These are phyloP conservation scores for Fusarium cyanostomum DNA, from an alignment of 2,329 filamentous ascomycete species.

Conservation along the genomic window DNA sequence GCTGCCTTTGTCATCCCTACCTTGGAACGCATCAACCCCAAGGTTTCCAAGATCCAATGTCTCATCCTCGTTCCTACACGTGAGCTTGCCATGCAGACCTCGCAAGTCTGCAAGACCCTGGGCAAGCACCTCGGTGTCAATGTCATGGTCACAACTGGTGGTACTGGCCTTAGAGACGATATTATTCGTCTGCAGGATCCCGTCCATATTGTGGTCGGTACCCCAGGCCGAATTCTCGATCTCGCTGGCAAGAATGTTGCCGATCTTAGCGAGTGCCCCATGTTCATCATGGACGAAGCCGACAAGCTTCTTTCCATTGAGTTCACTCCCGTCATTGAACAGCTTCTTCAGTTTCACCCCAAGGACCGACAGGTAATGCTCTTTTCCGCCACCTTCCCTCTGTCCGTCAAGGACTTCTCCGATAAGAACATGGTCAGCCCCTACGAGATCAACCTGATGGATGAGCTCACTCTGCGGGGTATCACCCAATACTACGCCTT, in stretches of 20 bases:
- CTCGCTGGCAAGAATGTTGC: constrained; percentile 96
- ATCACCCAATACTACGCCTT: constrained; percentile 99
- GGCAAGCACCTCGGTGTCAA: constrained; percentile 98
- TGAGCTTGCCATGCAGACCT: constrained; percentile 97
- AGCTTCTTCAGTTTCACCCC: constrained; percentile 92
- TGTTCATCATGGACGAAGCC: constrained; percentile 99
- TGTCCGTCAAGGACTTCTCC: constrained; percentile 97
- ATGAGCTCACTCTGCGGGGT: constrained; percentile 95
- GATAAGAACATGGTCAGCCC: constrained; percentile 97
- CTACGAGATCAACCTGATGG: constrained; percentile 99
- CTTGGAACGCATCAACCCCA: constrained; percentile 95
- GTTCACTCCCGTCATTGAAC: constrained; percentile 97
- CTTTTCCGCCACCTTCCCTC: constrained; percentile 96
- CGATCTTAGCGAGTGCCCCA: constrained; percentile 93
- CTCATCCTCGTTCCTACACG: constrained; percentile 95
- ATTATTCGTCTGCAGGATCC: constrained; percentile 94
- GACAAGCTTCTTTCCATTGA: constrained; percentile 97
- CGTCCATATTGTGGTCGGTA: constrained; percentile 97
- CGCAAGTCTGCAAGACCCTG: constrained; percentile 97
- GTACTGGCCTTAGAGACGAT: constrained; percentile 93
- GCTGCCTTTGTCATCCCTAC: constrained; percentile 97
- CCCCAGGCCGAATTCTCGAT: constrained; percentile 94
- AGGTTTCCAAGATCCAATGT: constrained; percentile 94
- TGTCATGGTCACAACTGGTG: constrained; percentile 99
- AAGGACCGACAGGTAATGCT: constrained; percentile 99